Percentiles rank a stretch among this genome's conserved stretches.
Conservation (phyloP, 768 basidiomycete species). For the Terana coerulea region DNA sequence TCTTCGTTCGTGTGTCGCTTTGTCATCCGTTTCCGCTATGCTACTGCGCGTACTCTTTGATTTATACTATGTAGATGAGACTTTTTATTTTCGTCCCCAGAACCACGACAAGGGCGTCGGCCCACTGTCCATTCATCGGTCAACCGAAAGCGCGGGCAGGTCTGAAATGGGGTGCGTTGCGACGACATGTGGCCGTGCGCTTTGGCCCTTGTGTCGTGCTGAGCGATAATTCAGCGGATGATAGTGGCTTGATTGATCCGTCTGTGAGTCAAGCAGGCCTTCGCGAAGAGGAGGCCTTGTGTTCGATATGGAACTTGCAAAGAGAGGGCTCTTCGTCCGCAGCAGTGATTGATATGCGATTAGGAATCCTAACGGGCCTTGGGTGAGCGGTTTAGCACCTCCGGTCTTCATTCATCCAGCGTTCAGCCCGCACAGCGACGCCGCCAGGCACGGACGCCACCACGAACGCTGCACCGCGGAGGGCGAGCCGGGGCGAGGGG, state of each 20-base stretch:
- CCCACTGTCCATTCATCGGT: no score
- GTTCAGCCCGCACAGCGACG: no score
- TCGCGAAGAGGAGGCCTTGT: slow-evolving; percentile 5
- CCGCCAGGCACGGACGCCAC: no score
- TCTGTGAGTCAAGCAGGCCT: background rate
- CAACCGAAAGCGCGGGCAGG: background rate
- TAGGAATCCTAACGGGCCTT: no score
- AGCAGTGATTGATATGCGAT: slow-evolving; percentile 12
- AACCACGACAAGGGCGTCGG: no score
- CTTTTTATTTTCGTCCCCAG: no score
- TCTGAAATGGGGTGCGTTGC: slow-evolving; percentile 5
- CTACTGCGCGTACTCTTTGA: no score
- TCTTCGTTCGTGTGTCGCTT: no score
- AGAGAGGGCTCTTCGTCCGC: slow-evolving; percentile 3
- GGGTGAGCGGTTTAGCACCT: no score
- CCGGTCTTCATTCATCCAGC: no score
- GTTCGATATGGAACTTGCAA: slow-evolving; percentile 11
- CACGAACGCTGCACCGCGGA: background rate
- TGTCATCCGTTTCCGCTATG: no score
- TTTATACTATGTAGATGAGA: no score
- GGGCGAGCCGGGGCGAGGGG: background rate
- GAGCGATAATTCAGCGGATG: slow-evolving; percentile 2
- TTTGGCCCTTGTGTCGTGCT: background rate
- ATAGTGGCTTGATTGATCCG: slow-evolving; percentile 13
- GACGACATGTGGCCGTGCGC: background rate